Conservation (phyloP, 345 rosid genomes). For the Gossypium thurberi region DNA sequence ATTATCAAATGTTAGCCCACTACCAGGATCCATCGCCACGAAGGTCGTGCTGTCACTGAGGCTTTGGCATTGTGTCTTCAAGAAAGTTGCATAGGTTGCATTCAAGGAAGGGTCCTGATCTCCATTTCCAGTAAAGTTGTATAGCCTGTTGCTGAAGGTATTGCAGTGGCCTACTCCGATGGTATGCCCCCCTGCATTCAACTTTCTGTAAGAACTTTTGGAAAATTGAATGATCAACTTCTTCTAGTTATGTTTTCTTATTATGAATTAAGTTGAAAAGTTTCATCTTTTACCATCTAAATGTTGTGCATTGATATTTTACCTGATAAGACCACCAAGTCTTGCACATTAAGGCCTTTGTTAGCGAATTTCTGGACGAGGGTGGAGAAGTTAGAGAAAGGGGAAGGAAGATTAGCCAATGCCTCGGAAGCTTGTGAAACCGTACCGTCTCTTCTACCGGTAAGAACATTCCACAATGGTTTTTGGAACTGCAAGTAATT, state of each 20-base stretch:
- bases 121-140: conserved; percentile 65
- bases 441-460: conserved; percentile 41
- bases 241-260: not conserved
- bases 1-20: conserved; percentile 34
- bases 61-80: conserved; percentile 39
- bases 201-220: not conserved
- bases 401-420: conserved; percentile 40
- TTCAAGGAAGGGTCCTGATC: conserved; percentile 52
- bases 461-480: not conserved
- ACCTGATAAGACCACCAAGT: conserved; percentile 72
- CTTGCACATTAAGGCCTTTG: conserved; percentile 46
- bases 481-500: not conserved
- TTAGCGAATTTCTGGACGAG: conserved; percentile 32
- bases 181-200: conserved; percentile 49
- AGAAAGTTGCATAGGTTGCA: conserved; percentile 27
- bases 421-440: conserved; percentile 39
- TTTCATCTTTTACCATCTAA: no score
- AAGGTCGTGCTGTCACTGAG: conserved; percentile 23
- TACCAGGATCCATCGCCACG: conserved; percentile 54
- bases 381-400: conserved; percentile 41
- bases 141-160: conserved; percentile 44
- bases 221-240: not conserved
- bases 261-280: not conserved
- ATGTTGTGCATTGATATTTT: not conserved
- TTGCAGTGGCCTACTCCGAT: conserved; percentile 53